Evolutionary conservation across 169 alveolate species (phyloP), one percentile per base, ranked within the genome.

Genomic region (Babesia divergens): DNA sequence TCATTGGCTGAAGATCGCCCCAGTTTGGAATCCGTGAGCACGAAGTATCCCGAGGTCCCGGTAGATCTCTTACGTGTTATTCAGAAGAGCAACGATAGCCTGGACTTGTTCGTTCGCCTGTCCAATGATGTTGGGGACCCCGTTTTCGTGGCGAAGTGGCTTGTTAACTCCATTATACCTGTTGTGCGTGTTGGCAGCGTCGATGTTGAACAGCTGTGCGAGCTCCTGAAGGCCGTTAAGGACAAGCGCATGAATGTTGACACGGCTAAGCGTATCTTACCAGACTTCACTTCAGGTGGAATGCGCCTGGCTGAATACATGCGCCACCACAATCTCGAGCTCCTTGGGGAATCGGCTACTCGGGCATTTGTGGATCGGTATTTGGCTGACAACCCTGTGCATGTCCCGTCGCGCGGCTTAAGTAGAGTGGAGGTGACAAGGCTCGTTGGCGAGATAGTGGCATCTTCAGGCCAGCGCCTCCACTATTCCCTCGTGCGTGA

Each of bases 141-240:
- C 29, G 31, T n/a, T 22, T 43, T 74, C 14, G 84, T 69, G 35
- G 84, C 84, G 9, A 74, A 54, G n/a, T 66, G 66, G 71, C 22
- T 74, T 40, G 84, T 74, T 4, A 74, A 74, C 77, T 60, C 47
- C 54, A 28, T 74, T 29, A 7, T 74, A 7, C 84, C 84, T 26
- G 22, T 50, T 29, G 56, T 62, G 13, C n/a, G 22, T n/a, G 28
- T n/a, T 24, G 5, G 44, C 11, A 16, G 34, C 14, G 37, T 65
- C 47, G 50, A 62, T n/a, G 77, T 42, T 24, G 64, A 64, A 29
- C 69, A 55, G 60, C 53, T 74, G 31, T 29, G 50, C 22, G 77
- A 74, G 46, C 51, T 74, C 54, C 9, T 74, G 38, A 35, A 54
- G 20, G 40, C 35, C 37, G 84, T 74, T 9, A 16, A 18, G 16